phyloP scores from a whole-genome alignment of 257 asterid genomes.

The Plantago ovata region DNA sequence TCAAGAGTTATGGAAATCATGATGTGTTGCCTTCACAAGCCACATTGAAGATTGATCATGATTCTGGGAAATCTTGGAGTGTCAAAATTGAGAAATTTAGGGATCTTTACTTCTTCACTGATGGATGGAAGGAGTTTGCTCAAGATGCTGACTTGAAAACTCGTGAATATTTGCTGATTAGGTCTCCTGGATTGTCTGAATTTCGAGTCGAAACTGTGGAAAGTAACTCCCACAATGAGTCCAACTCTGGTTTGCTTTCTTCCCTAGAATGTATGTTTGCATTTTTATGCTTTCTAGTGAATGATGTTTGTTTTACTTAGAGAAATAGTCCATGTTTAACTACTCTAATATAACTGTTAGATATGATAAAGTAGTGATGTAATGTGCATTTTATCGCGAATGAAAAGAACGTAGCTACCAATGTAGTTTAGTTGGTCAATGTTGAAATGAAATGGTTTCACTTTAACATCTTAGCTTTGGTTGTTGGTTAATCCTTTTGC shows the following conservation, averaged over 20 bases:
- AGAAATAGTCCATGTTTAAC: too few species aligned
- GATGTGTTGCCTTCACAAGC: background rate
- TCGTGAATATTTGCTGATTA: background rate
- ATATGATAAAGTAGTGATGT: too few species aligned
- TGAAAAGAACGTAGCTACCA: too few species aligned
- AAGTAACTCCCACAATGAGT: background rate
- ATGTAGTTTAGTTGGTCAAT: too few species aligned
- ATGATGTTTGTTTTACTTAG: too few species aligned
- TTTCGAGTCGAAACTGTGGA: background rate
- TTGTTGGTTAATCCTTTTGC: too few species aligned
- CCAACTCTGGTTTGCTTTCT: background rate
- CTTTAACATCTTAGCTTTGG: too few species aligned
- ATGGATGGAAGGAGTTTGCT: slow-evolving; percentile 1
- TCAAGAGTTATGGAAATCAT: slow-evolving; percentile 3
- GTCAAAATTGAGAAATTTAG: background rate
- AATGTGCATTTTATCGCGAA: too few species aligned
- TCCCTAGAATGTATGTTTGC: background rate
- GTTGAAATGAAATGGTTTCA: too few species aligned
- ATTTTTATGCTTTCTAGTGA: too few species aligned
- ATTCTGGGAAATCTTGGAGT: background rate
- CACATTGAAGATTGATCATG: background rate
- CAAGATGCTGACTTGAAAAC: background rate
- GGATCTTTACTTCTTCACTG: slow-evolving; percentile 3
- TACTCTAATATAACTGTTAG: too few species aligned
- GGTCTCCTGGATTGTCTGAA: slow-evolving; percentile 1